Conservation (phyloP, 169 alveolate species). For the Neospora caninum region DNA sequence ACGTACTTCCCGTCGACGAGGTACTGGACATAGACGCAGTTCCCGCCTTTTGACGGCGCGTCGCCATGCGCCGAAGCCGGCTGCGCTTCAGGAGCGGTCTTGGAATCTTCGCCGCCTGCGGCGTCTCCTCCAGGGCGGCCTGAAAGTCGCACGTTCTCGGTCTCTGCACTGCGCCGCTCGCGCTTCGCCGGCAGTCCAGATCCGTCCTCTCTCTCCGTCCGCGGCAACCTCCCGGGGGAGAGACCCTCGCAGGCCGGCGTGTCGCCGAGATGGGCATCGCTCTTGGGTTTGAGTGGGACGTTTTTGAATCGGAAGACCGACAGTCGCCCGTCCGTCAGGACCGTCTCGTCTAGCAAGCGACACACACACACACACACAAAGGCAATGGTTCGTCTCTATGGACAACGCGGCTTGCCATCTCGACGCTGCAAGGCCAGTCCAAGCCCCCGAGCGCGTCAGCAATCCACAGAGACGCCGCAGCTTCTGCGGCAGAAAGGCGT, state of each 20-base stretch:
- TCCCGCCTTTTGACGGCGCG: neutral
- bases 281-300: neutral
- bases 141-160: neutral
- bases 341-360: neutral
- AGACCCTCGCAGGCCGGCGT: too few relatives aligned
- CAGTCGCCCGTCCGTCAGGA: slow-evolving; percentile 13
- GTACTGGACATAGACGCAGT: slow-evolving; percentile 41
- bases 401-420: too few relatives aligned
- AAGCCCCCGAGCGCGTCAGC: too few relatives aligned
- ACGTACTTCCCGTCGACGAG: slow-evolving; percentile 43
- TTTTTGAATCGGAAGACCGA: slow-evolving; percentile 11
- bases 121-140: too few relatives aligned
- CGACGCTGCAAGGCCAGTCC: too few relatives aligned
- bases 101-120: too few relatives aligned
- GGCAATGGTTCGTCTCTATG: too few relatives aligned
- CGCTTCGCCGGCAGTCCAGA: neutral
- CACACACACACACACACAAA: neutral
- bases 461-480: too few relatives aligned
- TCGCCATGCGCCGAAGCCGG: neutral
- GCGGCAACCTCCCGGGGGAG: neutral
- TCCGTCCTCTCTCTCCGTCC: neutral
- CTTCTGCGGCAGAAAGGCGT: too few relatives aligned
- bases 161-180: neutral
- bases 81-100: neutral
- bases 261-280: neutral